phyloP scores from a whole-genome alignment of 306 rosid genomes.

The Leucaena leucocephala region DNA sequence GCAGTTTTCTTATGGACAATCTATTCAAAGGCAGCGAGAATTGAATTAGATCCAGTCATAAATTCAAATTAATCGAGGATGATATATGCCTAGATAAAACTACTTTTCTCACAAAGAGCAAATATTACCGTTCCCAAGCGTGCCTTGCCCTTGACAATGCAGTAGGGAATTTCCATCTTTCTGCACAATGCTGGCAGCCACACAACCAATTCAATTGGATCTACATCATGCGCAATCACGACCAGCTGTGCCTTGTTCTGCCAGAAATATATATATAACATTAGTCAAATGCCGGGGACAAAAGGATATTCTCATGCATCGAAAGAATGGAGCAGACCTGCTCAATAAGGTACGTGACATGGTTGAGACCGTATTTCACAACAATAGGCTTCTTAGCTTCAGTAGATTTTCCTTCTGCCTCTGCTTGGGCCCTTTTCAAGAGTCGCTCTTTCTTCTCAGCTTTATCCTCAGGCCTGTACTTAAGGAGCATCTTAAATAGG shows the following conservation, averaged over 20 bases:
- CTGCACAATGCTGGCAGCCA: slow-evolving; percentile 4
- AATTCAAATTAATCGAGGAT: not conserved
- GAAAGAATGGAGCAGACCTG: slow-evolving; percentile 18
- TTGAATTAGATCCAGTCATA: not conserved
- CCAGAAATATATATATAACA: not conserved
- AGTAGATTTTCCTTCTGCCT: slow-evolving; percentile 39
- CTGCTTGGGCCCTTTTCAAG: slow-evolving; percentile 74
- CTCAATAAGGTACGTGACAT: slow-evolving; percentile 7
- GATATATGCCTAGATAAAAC: not conserved
- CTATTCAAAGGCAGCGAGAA: slow-evolving; percentile 32
- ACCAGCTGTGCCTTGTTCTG: slow-evolving; percentile 69
- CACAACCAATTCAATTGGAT: slow-evolving; percentile 1
- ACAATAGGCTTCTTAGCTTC: slow-evolving; percentile 5
- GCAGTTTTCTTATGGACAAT: slow-evolving; percentile 80
- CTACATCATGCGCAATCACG: slow-evolving; percentile 1
- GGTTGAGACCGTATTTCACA: not conserved
- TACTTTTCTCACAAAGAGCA: no score
- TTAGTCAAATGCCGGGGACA: not conserved
- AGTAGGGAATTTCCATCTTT: slow-evolving; percentile 5
- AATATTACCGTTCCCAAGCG: slow-evolving; percentile 65
- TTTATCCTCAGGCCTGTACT: slow-evolving; percentile 82
- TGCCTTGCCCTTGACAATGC: slow-evolving; percentile 55
- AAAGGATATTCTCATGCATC: not conserved
- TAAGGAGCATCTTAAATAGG: slow-evolving; percentile 75
- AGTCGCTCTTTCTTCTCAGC: slow-evolving; percentile 78